A percentile compares a stretch with the other conserved stretches of the same genome.
Conservation (phyloP, 1,284 basidiomycete genomes). For the Boletus semigastroideus region DNA sequence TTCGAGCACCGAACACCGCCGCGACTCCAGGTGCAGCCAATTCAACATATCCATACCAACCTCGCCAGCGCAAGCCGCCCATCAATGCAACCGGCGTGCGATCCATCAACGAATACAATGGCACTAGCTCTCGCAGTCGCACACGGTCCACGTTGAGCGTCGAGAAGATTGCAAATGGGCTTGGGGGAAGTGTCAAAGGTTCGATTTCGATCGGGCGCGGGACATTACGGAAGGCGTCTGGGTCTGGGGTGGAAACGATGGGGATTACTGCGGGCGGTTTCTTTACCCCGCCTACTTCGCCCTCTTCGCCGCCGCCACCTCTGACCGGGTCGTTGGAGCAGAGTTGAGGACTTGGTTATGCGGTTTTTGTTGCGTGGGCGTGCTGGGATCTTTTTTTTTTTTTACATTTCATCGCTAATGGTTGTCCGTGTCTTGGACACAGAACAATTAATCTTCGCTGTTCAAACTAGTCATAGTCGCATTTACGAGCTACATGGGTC, state of each 20-base stretch:
- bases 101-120: slow-evolving; percentile 30
- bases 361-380: slow-evolving; percentile 2
- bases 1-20: slow-evolving; percentile 11
- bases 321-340: not conserved
- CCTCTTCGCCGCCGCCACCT: slow-evolving; percentile 33
- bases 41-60: slow-evolving; percentile 35
- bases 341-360: slow-evolving; percentile 3
- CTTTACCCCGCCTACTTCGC: slow-evolving; percentile 55
- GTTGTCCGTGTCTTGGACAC: too few species aligned
- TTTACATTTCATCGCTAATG: too few species aligned
- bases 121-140: slow-evolving; percentile 33
- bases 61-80: slow-evolving; percentile 38
- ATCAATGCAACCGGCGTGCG: slow-evolving; percentile 27
- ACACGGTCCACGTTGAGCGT: slow-evolving; percentile 64
- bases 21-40: not conserved
- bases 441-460: too few species aligned
- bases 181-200: slow-evolving; percentile 44
- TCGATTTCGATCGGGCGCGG: slow-evolving; percentile 64
- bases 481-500: too few species aligned
- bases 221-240: slow-evolving; percentile 60
- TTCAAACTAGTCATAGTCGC: too few species aligned
- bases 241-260: slow-evolving; percentile 67
- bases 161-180: slow-evolving; percentile 39
- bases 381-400: not conserved
- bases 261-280: slow-evolving; percentile 73